Percentiles rank a stretch among this genome's conserved stretches.
Conservation (phyloP, 2,329 filamentous ascomycete species). For the Grosmannia serpens region DNA sequence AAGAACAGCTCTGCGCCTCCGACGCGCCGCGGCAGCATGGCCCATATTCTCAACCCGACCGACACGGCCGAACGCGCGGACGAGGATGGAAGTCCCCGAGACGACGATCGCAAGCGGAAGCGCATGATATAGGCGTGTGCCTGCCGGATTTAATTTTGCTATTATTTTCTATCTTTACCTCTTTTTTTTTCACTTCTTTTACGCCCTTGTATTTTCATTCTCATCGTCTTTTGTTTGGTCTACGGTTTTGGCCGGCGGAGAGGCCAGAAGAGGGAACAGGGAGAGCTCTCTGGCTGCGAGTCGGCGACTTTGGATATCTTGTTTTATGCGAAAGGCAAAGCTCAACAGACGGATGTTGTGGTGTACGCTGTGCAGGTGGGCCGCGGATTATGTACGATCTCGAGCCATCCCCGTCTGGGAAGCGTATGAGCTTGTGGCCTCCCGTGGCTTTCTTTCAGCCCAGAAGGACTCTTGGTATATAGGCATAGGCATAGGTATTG, state of each 20-base stretch:
- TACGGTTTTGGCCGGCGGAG: neutral
- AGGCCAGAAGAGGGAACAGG: neutral
- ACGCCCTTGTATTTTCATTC: neutral
- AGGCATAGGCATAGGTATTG: neutral
- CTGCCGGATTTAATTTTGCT: neutral
- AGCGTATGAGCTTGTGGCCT: neutral
- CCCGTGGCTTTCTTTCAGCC: neutral
- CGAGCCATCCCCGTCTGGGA: neutral
- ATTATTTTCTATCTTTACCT: neutral
- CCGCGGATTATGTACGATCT: neutral
- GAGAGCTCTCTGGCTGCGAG: neutral
- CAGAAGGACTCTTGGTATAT: neutral
- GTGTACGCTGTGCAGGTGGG: neutral
- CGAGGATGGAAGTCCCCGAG: slow-evolving; percentile 42
- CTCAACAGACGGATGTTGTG: neutral
- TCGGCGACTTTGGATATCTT: neutral
- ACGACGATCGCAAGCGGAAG: slow-evolving; percentile 51
- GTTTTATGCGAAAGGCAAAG: neutral
- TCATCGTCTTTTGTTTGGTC: neutral
- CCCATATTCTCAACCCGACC: slow-evolving; percentile 50
- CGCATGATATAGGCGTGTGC: slow-evolving; percentile 32
- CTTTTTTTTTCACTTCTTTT: neutral
- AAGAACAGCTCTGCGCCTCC: slow-evolving; percentile 45
- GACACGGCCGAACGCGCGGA: slow-evolving; percentile 44
- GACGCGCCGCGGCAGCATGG: slow-evolving; percentile 49